Conservation (phyloP, 768 basidiomycete species). For the Lactifluus rugatus region DNA sequence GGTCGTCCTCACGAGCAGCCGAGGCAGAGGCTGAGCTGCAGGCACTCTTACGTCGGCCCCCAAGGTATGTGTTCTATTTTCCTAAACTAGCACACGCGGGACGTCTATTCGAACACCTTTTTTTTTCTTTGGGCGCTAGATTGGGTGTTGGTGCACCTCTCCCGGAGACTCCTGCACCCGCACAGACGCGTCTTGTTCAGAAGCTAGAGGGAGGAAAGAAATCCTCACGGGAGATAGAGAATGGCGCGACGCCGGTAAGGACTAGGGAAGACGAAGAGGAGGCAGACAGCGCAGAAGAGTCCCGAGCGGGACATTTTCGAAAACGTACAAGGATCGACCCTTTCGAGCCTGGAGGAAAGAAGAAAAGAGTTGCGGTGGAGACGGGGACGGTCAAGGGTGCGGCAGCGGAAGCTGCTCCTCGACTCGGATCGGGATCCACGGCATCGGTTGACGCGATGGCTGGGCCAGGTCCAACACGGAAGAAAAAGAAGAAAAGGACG, state of each 20-base stretch:
- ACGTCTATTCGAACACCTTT: neutral
- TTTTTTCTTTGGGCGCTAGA: conserved; percentile 28
- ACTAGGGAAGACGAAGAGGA: conserved; percentile 39
- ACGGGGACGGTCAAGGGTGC: neutral
- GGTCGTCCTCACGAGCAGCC: conserved; percentile 15
- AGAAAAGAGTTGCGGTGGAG: conserved; percentile 29
- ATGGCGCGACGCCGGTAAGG: conserved; percentile 15
- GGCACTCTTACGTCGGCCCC: conserved; percentile 58
- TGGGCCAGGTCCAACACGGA: conserved; percentile 16
- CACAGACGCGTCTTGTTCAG: conserved; percentile 43
- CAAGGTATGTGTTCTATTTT: conserved; percentile 41
- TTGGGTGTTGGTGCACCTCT: conserved; percentile 66
- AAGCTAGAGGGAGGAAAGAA: conserved; percentile 45
- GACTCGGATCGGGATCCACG: neutral
- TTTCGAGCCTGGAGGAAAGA: conserved; percentile 32
- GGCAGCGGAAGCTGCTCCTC: neutral
- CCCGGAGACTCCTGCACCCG: conserved; percentile 32
- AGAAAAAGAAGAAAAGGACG: conserved; percentile 23
- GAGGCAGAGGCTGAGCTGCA: conserved; percentile 42
- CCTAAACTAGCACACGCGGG: neutral
- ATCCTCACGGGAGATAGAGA: conserved; percentile 35
- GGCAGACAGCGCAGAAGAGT: conserved; percentile 31
- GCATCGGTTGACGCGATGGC: neutral
- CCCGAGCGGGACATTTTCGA: conserved; percentile 42
- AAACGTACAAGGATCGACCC: conserved; percentile 54